Conservation (phyloP, 2,329 filamentous ascomycete species). For the Amauroascus niger region DNA sequence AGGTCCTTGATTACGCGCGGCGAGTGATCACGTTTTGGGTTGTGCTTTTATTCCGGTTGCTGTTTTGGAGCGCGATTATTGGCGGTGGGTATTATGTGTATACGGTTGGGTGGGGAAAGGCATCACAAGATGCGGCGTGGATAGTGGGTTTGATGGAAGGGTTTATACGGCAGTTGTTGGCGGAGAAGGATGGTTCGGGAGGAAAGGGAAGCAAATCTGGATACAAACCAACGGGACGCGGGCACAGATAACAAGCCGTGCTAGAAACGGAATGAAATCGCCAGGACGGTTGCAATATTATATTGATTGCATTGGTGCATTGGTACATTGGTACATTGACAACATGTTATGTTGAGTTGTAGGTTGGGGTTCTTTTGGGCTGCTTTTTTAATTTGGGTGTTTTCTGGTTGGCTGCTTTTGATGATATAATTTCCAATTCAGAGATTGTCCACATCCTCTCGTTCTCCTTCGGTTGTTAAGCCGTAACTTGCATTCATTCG, state of each 20-base stretch:
- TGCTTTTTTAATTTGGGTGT: not conserved
- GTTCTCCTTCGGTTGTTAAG: no score
- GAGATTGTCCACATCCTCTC: not conserved
- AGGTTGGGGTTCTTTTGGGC: not conserved
- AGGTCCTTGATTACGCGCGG: conserved; percentile 59
- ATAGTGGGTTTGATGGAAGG: conserved; percentile 56
- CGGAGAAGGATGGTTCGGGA: conserved; percentile 29
- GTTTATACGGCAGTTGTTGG: conserved; percentile 50
- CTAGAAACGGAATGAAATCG: no score
- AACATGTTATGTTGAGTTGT: no score
- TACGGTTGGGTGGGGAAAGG: conserved; percentile 27
- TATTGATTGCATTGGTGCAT: not conserved
- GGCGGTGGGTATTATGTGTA: conserved; percentile 49
- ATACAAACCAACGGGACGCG: not conserved
- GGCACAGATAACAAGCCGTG: not conserved
- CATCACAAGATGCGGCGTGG: conserved; percentile 36
- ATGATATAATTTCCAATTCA: not conserved
- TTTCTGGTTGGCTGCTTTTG: not conserved
- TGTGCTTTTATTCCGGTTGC: conserved; percentile 51
- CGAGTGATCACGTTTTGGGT: conserved; percentile 70
- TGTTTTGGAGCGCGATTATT: conserved; percentile 55
- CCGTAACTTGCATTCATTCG: no score
- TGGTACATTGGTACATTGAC: no score
- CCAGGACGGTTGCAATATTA: not conserved
- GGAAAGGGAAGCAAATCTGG: not conserved